A percentile compares a stretch with the other conserved stretches of the same genome.
Evolutionary conservation across 306 rosid genomes (phyloP).

Genomic region (Mucuna pruriens): DNA sequence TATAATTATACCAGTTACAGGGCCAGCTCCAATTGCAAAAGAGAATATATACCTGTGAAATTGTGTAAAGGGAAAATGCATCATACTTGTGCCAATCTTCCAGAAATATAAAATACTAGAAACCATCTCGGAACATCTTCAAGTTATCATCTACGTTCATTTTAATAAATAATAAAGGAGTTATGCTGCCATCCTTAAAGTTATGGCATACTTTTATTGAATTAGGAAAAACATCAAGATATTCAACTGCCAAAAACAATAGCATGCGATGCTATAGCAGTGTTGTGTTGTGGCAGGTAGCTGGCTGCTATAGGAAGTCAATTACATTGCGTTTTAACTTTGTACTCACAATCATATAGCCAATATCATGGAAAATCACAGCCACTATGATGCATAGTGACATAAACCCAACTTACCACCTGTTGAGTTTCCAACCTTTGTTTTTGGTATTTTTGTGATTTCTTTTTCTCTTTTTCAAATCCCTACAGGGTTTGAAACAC

Average conservation of each 20-base stretch:
- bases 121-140: constrained; percentile 3
- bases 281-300: neutral
- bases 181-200: neutral
- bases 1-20: constrained; percentile 84
- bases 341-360: neutral
- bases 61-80: constrained; percentile 13
- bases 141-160: neutral
- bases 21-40: constrained; percentile 93
- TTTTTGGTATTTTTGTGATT: too few relatives aligned
- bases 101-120: neutral
- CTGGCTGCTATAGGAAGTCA: neutral
- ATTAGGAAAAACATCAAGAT: neutral
- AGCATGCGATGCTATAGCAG: neutral
- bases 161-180: constrained; percentile 22
- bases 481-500: too few relatives aligned
- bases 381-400: too few relatives aligned
- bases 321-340: neutral
- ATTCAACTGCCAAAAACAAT: neutral
- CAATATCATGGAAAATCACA: neutral
- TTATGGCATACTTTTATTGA: neutral
- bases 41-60: constrained; percentile 76
- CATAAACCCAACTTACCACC: too few relatives aligned
- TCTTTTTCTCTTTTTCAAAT: too few relatives aligned
- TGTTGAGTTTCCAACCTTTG: too few relatives aligned
- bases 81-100: constrained; percentile 11